Base-by-base conservation (phyloP, 108 stramenopile species). In the Discostella pseudostelligera region DNA sequence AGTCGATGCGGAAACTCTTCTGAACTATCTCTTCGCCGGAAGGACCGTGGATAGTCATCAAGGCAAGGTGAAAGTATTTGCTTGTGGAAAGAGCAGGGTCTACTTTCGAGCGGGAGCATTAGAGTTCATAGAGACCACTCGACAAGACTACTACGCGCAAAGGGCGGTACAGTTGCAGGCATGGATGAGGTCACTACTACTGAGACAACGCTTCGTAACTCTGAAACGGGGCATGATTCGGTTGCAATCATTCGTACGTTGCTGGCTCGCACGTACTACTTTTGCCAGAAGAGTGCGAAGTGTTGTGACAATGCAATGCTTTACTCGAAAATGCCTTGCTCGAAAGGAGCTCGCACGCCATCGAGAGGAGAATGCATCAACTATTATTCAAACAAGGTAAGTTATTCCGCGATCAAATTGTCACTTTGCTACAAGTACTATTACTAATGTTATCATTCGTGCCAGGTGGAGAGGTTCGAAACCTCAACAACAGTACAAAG, bases 101-200 rank as follows among this genome's bases (percentile, higher is more conserved):
- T 96, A 87, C 70, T 94, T 92, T 67, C 79, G 84, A 46, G 69
- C 88, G 20, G 92, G 92, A 42, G 87, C 88, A 24, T 67, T 90
- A 29, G 95, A 96, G 51, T 59, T 36, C n/a, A 74, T 94, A 13
- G 89, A 96, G 67, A 72, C 71, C 9, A 60, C 62, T 20, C 73
- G 89, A 19, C 65, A 87, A 72, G 84, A 86, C 36, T 83, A 82
- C 39, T 83, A 87, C 45, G 82, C 86, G 26, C 66, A 76, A 25
- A 56, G 69, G 48, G 83, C 86, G 4, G 14, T 74, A 32, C 56
- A 63, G 32, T 53, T 91, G 36, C 85, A 91, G 80, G 48, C 72
- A 11, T 79, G 74, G 45, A 74, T 76, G 13, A 80, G 92, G 45
- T 44, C 72, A 11, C 79, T 82, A 47, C 47, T 67, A 22, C 21